Evolutionary conservation across 139 green algal species (phyloP), one percentile per base, ranked within the genome.

Genomic region (Chlamydomonas schloesseri): DNA sequence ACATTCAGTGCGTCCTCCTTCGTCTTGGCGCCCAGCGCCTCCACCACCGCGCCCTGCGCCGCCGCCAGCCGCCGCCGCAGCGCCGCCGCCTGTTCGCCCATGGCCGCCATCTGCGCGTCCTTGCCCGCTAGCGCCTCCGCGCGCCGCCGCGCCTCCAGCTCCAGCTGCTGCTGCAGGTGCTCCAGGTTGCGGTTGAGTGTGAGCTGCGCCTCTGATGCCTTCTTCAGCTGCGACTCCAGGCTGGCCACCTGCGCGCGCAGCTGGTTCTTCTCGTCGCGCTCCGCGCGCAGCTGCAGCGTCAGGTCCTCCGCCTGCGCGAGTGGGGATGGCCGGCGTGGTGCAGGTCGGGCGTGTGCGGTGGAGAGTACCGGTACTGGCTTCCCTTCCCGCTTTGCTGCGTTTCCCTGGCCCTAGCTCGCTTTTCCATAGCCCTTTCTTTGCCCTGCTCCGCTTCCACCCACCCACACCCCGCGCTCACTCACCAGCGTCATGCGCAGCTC

Each of bases 401-500:
- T n/a, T n/a, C n/a, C n/a, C n/a, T n/a, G n/a, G n/a, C n/a, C n/a
- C n/a, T n/a, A n/a, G n/a, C n/a, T n/a, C n/a, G n/a, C n/a, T n/a
- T n/a, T n/a, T n/a, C n/a, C n/a, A n/a, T n/a, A n/a, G n/a, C n/a
- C n/a, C n/a, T n/a, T n/a, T n/a, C n/a, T n/a, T n/a, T n/a, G n/a
- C n/a, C n/a, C n/a, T n/a, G n/a, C n/a, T n/a, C 42, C 42, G 42
- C 42, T 8, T 8, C 42, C 42, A 8, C 42, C 42, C 42, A 50
- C 42, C 8, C 42, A 8, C 42, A 50, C 8, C 23, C 37, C 24
- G 0, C 42, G 1, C 24, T 1, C 21, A 24, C 71, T 26, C 57
- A 89, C 84, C 85, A 89, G 33, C 33, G 82, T 79, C 85, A 86
- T 86, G 37, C 85, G 69, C 70, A 89, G 46, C 37, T 73, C 37